Evolutionary conservation across 1,284 basidiomycete genomes (phyloP).

Genomic region (Jaminaea rosea): DNA sequence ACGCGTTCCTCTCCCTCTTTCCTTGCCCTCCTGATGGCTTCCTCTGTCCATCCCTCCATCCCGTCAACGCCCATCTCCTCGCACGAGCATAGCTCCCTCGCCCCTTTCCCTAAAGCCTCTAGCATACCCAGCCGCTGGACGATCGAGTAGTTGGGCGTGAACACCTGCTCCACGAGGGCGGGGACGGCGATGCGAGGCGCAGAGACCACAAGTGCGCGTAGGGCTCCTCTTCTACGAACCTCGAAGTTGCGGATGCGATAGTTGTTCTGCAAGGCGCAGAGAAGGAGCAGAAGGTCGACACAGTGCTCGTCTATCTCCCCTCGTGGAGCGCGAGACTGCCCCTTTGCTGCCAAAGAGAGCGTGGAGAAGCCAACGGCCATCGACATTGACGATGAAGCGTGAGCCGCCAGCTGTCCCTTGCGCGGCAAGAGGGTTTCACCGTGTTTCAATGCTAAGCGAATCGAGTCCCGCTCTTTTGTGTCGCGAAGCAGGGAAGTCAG

Average conservation of each 20-base stretch:
- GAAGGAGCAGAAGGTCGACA: conserved; percentile 64
- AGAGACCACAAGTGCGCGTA: conserved; percentile 71
- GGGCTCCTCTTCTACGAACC: conserved; percentile 62
- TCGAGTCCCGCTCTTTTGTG: conserved; percentile 10
- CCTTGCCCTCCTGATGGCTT: conserved; percentile 7
- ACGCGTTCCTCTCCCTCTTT: conserved; percentile 18
- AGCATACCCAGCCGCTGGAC: conserved; percentile 75
- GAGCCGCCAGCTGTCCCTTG: too few relatives aligned
- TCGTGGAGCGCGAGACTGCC: not conserved
- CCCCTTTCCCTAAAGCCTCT: conserved; percentile 72
- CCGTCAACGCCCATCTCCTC: not conserved
- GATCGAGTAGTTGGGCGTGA: conserved; percentile 78
- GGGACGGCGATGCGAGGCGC: conserved; percentile 66
- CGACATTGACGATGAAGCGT: too few relatives aligned
- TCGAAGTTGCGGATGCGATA: conserved; percentile 73
- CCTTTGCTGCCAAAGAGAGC: too few relatives aligned
- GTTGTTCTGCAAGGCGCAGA: conserved; percentile 70
- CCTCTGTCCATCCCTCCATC: not conserved
- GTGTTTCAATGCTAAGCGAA: conserved; percentile 19
- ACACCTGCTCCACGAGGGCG: conserved; percentile 80
- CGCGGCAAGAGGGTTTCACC: conserved; percentile 23
- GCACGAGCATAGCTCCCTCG: conserved; percentile 60
- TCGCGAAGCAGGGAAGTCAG: conserved; percentile 42
- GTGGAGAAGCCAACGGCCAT: too few relatives aligned
- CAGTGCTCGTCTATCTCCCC: conserved; percentile 67